phyloP scores from a whole-genome alignment of 75 land plant species.

The Chamaecyparis obtusa region DNA sequence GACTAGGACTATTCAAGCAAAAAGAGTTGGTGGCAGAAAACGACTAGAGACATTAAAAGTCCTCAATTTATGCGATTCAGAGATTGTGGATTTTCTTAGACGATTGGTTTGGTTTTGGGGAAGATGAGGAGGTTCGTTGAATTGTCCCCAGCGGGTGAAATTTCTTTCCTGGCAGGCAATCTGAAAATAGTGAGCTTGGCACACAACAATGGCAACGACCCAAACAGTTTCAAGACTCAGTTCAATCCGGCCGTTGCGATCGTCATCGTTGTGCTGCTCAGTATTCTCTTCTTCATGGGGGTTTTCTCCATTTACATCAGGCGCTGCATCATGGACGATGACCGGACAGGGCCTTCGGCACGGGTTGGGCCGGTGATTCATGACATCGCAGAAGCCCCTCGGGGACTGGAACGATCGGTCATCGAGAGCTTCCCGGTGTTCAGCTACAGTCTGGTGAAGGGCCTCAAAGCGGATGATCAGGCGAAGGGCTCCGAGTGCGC shows the following conservation, averaged over 20 bases:
- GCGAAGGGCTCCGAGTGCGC: conserved; percentile 25
- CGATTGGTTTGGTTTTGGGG: background rate
- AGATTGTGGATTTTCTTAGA: background rate
- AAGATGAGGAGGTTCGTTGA: background rate
- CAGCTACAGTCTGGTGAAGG: background rate
- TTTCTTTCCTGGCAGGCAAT: background rate
- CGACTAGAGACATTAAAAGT: background rate
- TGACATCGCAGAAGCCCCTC: background rate
- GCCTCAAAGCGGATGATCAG: background rate
- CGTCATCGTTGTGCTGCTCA: conserved; percentile 59
- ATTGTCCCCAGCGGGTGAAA: background rate
- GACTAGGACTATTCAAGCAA: background rate
- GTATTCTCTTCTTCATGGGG: conserved; percentile 70
- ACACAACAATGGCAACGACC: background rate
- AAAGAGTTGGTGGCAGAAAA: background rate
- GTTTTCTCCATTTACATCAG: conserved; percentile 79
- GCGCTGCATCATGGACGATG: conserved; percentile 31
- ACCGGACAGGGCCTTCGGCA: background rate
- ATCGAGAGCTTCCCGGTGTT: conserved; percentile 15
- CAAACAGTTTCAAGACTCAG: conserved; percentile 2
- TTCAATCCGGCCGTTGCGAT: conserved; percentile 72
- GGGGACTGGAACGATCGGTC: conserved; percentile 5
- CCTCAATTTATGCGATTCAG: background rate
- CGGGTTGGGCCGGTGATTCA: background rate
- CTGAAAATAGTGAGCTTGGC: background rate